phyloP scores from a whole-genome alignment of 169 alveolate genomes.

The Eimeria maxima region DNA sequence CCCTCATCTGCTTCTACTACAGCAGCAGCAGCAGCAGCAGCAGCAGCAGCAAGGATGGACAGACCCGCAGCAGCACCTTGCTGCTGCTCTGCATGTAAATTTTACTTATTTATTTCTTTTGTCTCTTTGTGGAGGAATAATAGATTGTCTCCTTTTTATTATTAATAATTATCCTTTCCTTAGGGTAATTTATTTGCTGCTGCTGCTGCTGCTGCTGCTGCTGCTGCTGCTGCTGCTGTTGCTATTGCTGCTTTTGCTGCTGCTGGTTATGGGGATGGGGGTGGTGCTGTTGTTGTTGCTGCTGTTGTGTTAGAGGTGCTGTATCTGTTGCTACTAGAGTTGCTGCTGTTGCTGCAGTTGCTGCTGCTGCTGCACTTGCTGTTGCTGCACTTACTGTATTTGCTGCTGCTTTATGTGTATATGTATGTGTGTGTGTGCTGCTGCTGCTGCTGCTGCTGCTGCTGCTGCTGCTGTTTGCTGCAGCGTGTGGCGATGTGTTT shows the following conservation, averaged over 20 bases:
- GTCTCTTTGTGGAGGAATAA: constrained; percentile 24
- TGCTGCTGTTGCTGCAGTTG: constrained; percentile 3
- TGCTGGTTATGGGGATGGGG: neutral
- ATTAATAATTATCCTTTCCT: constrained; percentile 1
- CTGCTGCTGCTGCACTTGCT: too few species aligned
- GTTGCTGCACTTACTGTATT: too few species aligned
- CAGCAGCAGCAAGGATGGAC: constrained; percentile 3
- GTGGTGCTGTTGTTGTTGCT: neutral
- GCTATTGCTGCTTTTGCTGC: constrained; percentile 31
- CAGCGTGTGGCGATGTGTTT: too few species aligned
- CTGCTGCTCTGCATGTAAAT: constrained; percentile 36
- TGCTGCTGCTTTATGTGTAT: neutral
- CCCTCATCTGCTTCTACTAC: too few species aligned
- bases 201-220: too few species aligned
- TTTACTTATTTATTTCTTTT: constrained; percentile 11
- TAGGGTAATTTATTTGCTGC: neutral
- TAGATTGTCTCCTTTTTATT: constrained; percentile 4
- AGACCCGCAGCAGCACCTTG: constrained; percentile 20
- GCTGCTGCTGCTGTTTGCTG: too few species aligned
- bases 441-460: too few species aligned
- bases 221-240: too few species aligned
- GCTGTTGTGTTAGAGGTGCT: neutral
- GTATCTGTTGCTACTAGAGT: too few species aligned
- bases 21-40: too few species aligned
- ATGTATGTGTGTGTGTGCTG: too few species aligned